These are phyloP conservation scores for Beauveria pseudobassiana DNA, from an alignment of 2,329 filamentous ascomycete genomes.

Conservation along the genomic window DNA sequence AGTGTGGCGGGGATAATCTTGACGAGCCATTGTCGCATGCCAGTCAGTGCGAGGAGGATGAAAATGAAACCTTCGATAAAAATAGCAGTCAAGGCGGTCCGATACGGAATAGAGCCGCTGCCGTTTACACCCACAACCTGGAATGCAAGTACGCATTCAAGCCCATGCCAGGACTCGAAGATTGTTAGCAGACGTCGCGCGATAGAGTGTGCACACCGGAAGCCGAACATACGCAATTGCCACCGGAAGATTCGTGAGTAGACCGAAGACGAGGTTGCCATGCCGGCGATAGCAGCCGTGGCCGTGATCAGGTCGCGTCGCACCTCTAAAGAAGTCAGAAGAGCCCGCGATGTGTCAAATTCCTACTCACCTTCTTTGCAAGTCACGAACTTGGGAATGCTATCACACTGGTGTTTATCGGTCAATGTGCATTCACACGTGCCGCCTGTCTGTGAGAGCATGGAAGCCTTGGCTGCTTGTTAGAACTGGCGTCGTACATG, in stretches of 20 bases:
- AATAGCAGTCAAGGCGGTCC: constrained; percentile 54
- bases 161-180: constrained; percentile 54
- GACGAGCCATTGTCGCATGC: constrained; percentile 66
- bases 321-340: constrained; percentile 37
- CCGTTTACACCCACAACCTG: constrained; percentile 58
- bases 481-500: constrained; percentile 6
- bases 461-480: constrained; percentile 46
- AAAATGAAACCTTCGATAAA: constrained; percentile 60
- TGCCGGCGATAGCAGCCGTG: constrained; percentile 70
- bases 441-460: constrained; percentile 69
- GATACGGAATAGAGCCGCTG: constrained; percentile 48
- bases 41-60: constrained; percentile 55
- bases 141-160: constrained; percentile 60
- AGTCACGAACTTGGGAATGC: constrained; percentile 33
- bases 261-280: constrained; percentile 72
- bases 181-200: neutral
- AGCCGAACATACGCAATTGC: constrained; percentile 55
- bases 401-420: constrained; percentile 40
- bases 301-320: constrained; percentile 75
- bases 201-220: no score
- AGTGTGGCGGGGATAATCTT: constrained; percentile 57
- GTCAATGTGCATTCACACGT: constrained; percentile 59
- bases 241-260: constrained; percentile 75
- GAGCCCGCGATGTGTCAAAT: neutral
- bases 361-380: constrained; percentile 38